phyloP scores from a whole-genome alignment of 371 early-diverging fungal species.

The Mucor sp. region DNA sequence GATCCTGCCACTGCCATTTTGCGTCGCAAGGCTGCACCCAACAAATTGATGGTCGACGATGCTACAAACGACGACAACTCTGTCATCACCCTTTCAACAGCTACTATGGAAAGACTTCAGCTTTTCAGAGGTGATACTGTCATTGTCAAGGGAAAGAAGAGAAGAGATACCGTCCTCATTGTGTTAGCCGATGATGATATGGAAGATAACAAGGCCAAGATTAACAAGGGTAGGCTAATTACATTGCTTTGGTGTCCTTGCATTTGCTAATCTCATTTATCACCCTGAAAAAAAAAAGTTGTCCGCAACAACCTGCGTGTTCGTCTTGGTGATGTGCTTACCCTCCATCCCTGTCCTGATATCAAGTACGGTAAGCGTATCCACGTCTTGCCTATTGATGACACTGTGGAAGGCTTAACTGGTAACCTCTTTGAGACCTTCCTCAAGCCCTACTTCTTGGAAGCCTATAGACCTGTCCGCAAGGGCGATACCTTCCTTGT shows the following conservation, averaged over 20 bases:
- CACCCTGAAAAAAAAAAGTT: conserved; percentile 47
- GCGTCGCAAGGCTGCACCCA: conserved; percentile 93
- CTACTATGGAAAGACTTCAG: conserved; percentile 91
- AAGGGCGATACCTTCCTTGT: conserved; percentile 96
- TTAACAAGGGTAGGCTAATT: conserved; percentile 81
- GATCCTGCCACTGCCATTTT: conserved; percentile 95
- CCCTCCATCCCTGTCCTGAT: conserved; percentile 94
- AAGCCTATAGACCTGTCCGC: conserved; percentile 93
- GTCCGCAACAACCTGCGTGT: conserved; percentile 98
- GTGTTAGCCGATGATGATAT: conserved; percentile 91
- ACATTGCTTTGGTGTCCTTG: neutral
- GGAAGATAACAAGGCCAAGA: conserved; percentile 90
- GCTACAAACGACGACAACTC: conserved; percentile 97
- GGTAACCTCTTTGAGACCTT: conserved; percentile 98
- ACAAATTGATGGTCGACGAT: conserved; percentile 98
- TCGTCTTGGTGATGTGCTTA: conserved; percentile 97
- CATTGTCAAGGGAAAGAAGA: conserved; percentile 98
- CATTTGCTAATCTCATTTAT: neutral
- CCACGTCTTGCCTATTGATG: conserved; percentile 98
- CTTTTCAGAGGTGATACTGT: conserved; percentile 97
- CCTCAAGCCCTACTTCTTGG: conserved; percentile 97
- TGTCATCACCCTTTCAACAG: conserved; percentile 85
- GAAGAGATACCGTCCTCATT: conserved; percentile 96
- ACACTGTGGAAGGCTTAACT: conserved; percentile 96
- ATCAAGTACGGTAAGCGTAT: conserved; percentile 96